These are phyloP conservation scores for Ceratocystis harringtonii DNA, from an alignment of 2,329 filamentous ascomycete genomes.

Conservation along the genomic window DNA sequence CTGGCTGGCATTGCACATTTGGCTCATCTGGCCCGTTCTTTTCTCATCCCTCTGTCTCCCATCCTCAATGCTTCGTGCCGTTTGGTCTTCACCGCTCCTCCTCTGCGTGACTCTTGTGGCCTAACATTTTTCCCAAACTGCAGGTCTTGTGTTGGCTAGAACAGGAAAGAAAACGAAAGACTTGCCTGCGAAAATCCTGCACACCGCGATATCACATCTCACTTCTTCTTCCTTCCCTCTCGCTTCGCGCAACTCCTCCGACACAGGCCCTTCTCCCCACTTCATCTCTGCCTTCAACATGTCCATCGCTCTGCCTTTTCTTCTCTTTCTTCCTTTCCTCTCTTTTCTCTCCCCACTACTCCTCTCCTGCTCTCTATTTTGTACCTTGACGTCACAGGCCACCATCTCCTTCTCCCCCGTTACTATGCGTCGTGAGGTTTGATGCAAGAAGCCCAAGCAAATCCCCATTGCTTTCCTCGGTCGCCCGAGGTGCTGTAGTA, in stretches of 20 bases:
- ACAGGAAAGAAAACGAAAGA: background rate
- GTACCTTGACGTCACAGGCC: background rate
- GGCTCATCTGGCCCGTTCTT: background rate
- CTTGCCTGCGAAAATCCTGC: background rate
- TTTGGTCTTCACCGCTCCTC: background rate
- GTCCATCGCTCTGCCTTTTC: background rate
- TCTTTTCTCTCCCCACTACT: background rate
- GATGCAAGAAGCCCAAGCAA: too few relatives aligned
- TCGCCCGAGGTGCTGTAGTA: conserved; percentile 32
- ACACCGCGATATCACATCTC: conserved; percentile 2
- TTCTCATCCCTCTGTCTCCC: background rate
- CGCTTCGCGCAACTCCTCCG: background rate
- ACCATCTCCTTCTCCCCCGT: background rate
- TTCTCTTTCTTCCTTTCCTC: background rate
- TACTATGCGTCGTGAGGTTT: too few relatives aligned
- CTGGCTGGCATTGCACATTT: background rate
- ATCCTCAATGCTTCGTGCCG: conserved; percentile 1
- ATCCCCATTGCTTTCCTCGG: conserved; percentile 23
- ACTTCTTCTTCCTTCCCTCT: background rate
- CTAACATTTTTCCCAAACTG: background rate
- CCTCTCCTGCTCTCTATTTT: background rate
- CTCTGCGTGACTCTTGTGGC: background rate
- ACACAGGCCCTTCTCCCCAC: background rate
- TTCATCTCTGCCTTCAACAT: background rate
- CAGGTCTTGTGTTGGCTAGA: background rate